These are phyloP conservation scores for Fusarium heterosporum DNA, from an alignment of 2,329 filamentous ascomycete species.

Conservation along the genomic window DNA sequence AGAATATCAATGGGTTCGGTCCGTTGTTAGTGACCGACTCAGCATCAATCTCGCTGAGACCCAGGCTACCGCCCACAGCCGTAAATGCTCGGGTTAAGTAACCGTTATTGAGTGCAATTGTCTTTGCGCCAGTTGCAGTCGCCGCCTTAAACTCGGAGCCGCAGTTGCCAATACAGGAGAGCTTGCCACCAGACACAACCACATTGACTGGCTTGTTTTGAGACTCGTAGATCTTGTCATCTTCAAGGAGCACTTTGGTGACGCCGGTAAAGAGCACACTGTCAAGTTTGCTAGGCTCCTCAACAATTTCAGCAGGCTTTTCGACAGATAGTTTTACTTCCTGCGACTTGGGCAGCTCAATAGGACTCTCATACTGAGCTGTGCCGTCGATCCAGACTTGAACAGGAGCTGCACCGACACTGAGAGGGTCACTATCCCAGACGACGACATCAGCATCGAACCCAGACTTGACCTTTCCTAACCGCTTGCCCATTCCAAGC, in stretches of 20 bases:
- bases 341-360: constrained; percentile 65
- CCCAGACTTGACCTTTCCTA: constrained; percentile 71
- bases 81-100: constrained; percentile 71
- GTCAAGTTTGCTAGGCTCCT: constrained; percentile 54
- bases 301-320: constrained; percentile 55
- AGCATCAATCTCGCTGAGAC: constrained; percentile 71
- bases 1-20: constrained; percentile 60
- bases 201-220: constrained; percentile 59
- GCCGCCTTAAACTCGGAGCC: constrained; percentile 56
- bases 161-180: constrained; percentile 69
- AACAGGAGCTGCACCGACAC: constrained; percentile 67
- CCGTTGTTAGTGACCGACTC: constrained; percentile 68
- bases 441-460: constrained; percentile 72
- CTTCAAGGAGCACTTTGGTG: constrained; percentile 61
- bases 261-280: constrained; percentile 69
- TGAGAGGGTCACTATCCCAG: constrained; percentile 72
- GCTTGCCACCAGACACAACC: constrained; percentile 63
- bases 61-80: constrained; percentile 69
- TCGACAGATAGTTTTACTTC: constrained; percentile 54
- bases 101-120: constrained; percentile 66
- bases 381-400: constrained; percentile 74
- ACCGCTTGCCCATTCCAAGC: constrained; percentile 66
- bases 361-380: constrained; percentile 63
- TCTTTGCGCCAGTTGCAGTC: constrained; percentile 48
- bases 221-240: constrained; percentile 52